Conservation (phyloP, 176 grass and related monocot species). For the Tillandsia leiboldiana region DNA sequence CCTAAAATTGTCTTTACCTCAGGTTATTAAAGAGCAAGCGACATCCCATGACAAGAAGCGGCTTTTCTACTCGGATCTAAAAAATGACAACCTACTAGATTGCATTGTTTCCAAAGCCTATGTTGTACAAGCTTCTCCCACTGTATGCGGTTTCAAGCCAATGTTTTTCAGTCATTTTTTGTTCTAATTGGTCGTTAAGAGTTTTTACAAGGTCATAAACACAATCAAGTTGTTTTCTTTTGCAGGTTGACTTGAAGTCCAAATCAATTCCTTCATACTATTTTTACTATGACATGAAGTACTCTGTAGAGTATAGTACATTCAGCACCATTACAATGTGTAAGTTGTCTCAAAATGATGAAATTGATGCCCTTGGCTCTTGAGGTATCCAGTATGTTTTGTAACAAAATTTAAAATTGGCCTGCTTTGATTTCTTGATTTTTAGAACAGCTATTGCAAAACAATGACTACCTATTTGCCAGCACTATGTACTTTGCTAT, state of each 20-base stretch:
- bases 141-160: conserved; percentile 34
- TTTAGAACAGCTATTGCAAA: not conserved
- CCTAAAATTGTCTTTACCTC: conserved; percentile 30
- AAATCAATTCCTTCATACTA: conserved; percentile 39
- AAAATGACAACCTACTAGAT: conserved; percentile 77
- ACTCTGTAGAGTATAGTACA: conserved; percentile 64
- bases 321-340: conserved; percentile 55
- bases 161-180: conserved; percentile 23
- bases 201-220: conserved; percentile 5
- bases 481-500: not conserved
- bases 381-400: not conserved
- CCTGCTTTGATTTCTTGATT: not conserved
- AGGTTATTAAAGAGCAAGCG: conserved; percentile 73
- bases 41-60: conserved; percentile 58
- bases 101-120: conserved; percentile 82
- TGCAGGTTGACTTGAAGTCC: conserved; percentile 37
- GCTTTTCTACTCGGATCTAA: conserved; percentile 84
- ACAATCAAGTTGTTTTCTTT: conserved; percentile 11
- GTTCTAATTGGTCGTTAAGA: conserved; percentile 9
- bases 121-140: conserved; percentile 45
- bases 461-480: not conserved
- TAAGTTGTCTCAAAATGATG: conserved; percentile 26
- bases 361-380: not conserved
- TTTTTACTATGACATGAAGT: conserved; percentile 97
- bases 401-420: not conserved